phyloP scores from a whole-genome alignment of 192 early-diverging fungal species.

The Coemansia sp. region DNA sequence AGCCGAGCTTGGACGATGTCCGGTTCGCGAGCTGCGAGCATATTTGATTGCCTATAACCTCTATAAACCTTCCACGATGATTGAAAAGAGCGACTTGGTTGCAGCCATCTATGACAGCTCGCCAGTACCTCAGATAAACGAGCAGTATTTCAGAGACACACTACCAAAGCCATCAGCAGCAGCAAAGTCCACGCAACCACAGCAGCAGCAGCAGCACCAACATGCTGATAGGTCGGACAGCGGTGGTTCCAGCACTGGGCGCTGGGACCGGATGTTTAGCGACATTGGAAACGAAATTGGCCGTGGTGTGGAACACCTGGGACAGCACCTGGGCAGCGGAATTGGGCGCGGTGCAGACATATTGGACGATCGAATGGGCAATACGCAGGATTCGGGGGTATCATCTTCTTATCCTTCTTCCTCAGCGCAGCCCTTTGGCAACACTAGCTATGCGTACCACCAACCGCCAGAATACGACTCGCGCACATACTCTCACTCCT shows the following conservation, averaged over 20 bases:
- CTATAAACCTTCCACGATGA: conserved; percentile 34
- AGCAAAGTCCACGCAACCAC: conserved; percentile 6
- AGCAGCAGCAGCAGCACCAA: conserved; percentile 2
- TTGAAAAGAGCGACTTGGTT: conserved; percentile 49
- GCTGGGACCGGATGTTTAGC: conserved; percentile 48
- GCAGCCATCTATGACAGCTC: conserved; percentile 38
- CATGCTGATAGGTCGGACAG: not conserved
- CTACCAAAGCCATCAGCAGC: conserved; percentile 35
- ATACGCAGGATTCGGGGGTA: not conserved
- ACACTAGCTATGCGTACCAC: not conserved
- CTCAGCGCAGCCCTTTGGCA: not conserved
- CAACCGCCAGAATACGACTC: conserved; percentile 1
- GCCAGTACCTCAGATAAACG: conserved; percentile 45
- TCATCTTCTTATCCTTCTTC: not conserved
- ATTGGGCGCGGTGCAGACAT: conserved; percentile 21
- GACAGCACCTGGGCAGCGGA: conserved; percentile 19
- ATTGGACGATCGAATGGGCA: conserved; percentile 7
- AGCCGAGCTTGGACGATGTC: conserved; percentile 17
- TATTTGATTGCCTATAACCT: conserved; percentile 41
- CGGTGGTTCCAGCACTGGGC: conserved; percentile 2
- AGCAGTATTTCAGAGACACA: conserved; percentile 30
- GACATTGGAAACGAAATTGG: conserved; percentile 46
- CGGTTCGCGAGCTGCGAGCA: conserved; percentile 41
- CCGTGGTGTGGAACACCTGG: conserved; percentile 31
- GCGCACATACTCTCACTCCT: conserved; percentile 25